Evolutionary conservation across 805 yeast species (phyloP), one percentile per base, ranked within the genome.

Genomic region (Candida schatavii): DNA sequence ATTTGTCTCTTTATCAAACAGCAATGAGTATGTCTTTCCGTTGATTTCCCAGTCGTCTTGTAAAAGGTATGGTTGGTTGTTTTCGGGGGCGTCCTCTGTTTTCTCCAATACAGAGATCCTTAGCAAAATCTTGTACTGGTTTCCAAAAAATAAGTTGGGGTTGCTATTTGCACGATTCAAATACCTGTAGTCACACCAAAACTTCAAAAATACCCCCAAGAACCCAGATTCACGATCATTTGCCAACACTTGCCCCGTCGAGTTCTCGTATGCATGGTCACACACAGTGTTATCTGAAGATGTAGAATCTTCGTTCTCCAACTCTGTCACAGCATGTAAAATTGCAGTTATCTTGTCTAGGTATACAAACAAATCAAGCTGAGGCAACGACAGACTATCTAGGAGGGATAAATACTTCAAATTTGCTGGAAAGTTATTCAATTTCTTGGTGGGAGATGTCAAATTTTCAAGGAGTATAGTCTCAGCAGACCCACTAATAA

Each of bases 141-240:
- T 46, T 1, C 62, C 64, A 5, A 45, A 9, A 28, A 37, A 27
- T 10, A 27, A 15, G 17, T 2, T 17, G 13, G 19, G 34, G 28
- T 22, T 21, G 3, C 35, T 38, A 31, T 34, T 50, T 36, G 59
- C 57, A 26, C 57, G 61, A 44, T 61, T 56, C 13, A 64, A 46
- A 36, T 37, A 52, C 23, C 68, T 47, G 23, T 43, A 53, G 41
- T 65, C 71, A 36, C 54, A 50, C 74, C 74, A 70, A 40, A 51
- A 69, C 6, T 55, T 54, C n/a, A 66, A 45, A 35, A 61, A 62
- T 11, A 68, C 42, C 0, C 75, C 75, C 20, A 69, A 46, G 35
- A 54, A 46, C 4, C 50, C 48, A 5, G 31, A 29, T 1, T 35
- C 39, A 4, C 45, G 37, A 40, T 64, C 58, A 45, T 69, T 65